A percentile compares a stretch with the other conserved stretches of the same genome.
These are phyloP conservation scores for Erucastrum elatum DNA, from an alignment of 345 rosid genomes.

Conservation along the genomic window DNA sequence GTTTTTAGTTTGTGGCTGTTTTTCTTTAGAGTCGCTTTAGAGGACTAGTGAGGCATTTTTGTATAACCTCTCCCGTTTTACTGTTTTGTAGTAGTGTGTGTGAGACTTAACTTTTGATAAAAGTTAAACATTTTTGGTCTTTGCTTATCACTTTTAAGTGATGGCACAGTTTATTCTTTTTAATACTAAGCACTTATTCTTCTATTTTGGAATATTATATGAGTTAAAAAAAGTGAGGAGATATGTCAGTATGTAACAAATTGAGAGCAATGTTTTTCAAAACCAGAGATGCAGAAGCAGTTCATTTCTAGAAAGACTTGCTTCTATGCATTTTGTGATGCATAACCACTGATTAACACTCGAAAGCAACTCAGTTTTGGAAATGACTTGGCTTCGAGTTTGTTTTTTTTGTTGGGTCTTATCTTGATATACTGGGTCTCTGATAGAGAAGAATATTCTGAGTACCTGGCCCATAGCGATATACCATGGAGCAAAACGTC, in stretches of 20 bases:
- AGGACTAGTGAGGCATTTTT: background rate
- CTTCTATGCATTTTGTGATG: background rate
- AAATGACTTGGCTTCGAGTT: background rate
- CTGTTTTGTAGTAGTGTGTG: background rate
- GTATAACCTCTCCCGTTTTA: background rate
- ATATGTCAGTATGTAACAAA: background rate
- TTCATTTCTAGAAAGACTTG: background rate
- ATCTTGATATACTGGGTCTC: background rate
- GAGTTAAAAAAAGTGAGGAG: background rate
- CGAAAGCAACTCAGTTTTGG: background rate
- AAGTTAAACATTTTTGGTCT: background rate
- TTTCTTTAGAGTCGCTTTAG: constrained; percentile 1
- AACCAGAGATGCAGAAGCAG: background rate
- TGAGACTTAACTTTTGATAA: background rate
- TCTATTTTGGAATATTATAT: background rate
- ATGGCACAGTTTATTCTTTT: background rate
- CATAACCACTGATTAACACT: background rate
- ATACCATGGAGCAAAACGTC: background rate
- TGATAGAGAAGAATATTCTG: background rate
- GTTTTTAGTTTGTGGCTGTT: constrained; percentile 15
- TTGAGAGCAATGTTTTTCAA: background rate
- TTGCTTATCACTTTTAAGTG: background rate
- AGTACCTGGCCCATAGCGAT: background rate
- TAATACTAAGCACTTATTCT: background rate
- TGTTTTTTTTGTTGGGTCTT: background rate